phyloP scores from a whole-genome alignment of 495 filamentous ascomycete species.

The Penicillium waksmanii region DNA sequence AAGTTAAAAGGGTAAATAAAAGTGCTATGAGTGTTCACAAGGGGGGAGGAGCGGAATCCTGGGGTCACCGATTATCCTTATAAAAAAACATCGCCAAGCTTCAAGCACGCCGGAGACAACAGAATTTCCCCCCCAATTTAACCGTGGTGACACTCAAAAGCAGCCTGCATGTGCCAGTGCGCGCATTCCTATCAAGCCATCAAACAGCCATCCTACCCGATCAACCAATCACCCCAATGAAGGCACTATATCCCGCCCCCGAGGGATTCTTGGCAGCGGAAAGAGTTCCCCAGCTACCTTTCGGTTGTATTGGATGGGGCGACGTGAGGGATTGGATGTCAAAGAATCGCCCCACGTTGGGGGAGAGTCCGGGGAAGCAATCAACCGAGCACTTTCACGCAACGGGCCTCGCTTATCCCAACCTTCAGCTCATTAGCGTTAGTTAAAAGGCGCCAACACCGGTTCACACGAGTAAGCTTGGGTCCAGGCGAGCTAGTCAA shows the following conservation, averaged over 20 bases:
- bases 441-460: neutral
- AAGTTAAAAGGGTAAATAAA: neutral
- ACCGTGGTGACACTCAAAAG: neutral
- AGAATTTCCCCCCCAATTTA: neutral
- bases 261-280: slow-evolving; percentile 20
- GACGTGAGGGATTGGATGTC: neutral
- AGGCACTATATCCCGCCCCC: neutral
- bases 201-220: slow-evolving; percentile 1
- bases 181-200: slow-evolving; percentile 1
- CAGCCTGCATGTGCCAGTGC: neutral
- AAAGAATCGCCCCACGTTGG: slow-evolving; percentile 10
- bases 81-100: slow-evolving; percentile 2
- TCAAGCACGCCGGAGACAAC: neutral
- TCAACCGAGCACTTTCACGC: slow-evolving; percentile 18
- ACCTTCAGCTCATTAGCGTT: neutral
- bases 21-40: neutral
- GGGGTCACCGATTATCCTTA: neutral
- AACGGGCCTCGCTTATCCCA: slow-evolving; percentile 1
- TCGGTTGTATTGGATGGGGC: neutral
- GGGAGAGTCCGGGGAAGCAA: slow-evolving; percentile 25
- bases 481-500: neutral
- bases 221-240: slow-evolving; percentile 4
- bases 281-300: neutral
- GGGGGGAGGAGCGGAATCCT: neutral
- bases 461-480: neutral